Evolutionary conservation across 176 grass and related monocot species (phyloP), one percentile per base, ranked within the genome.

Genomic region (Triticum urartu): DNA sequence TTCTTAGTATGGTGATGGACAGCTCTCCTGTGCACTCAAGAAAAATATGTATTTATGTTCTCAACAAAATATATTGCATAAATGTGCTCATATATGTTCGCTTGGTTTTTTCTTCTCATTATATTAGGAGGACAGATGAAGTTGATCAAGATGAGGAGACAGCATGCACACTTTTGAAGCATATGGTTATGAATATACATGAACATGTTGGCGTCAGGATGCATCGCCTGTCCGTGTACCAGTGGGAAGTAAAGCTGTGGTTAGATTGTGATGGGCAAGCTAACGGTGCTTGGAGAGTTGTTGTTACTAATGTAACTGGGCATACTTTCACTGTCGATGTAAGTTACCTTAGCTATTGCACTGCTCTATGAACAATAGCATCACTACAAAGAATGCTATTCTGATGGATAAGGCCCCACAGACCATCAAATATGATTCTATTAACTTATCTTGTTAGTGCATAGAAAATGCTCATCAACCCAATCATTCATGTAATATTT

Each of bases 171-270:
- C 91, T 98, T 85, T 87, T 98, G 75, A 91, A 98, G 79, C 84
- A 95, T 72, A 98, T 98, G 97, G 90, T 72, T 72, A 74, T 95
- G 79, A 92, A 94, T 87, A 87, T 95, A 86, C 92, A 98, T 86
- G 92, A 98, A 85, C 85, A 92, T 84, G 90, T 95, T 64, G 97
- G 97, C 33, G 94, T 90, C 52, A 89, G 93, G 84, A 98, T 98
- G 96, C 94, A 98, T 86, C 91, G 96, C 45, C 87, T 98, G 81
- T 95, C 94, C 89, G 94, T 98, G 30, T 95, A 88, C 78, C 92
- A 98, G 69, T 98, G 97, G 97, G 97, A 98, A 95, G 90, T 98
- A 65, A 95, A 94, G 81, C 85, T 98, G 62, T 89, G 90, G 92
- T 91, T 98, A 66, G 87, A 91, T 81, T 92, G 88, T 85, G 82